phyloP scores from a whole-genome alignment of 768 basidiomycete genomes.

The Sporobolomyces phaffii region DNA sequence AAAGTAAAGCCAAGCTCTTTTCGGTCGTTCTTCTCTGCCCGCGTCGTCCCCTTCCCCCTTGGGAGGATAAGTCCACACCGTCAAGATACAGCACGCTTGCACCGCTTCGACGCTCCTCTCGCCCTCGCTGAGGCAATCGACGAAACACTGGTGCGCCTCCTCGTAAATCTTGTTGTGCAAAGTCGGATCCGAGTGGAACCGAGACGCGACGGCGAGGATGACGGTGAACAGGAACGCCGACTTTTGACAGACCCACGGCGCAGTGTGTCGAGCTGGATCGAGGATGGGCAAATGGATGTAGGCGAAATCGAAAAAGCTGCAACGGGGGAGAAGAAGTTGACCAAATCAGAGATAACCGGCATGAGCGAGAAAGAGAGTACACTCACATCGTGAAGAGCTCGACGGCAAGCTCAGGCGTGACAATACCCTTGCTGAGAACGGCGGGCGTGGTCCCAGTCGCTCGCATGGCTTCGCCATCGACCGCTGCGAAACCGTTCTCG shows the following conservation, averaged over 20 bases:
- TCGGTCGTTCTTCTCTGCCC: conserved; percentile 66
- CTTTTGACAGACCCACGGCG: conserved; percentile 85
- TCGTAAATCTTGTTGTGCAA: conserved; percentile 68
- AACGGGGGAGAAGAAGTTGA: too few species aligned
- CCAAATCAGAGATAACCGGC: too few species aligned
- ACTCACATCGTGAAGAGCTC: conserved; percentile 73
- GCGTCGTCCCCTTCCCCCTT: conserved; percentile 59
- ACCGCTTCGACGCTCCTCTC: conserved; percentile 70
- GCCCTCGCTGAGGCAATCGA: conserved; percentile 51
- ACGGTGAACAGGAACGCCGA: conserved; percentile 92
- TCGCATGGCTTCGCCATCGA: background rate
- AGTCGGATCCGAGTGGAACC: conserved; percentile 72
- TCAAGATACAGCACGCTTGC: conserved; percentile 77
- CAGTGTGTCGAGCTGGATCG: conserved; percentile 82
- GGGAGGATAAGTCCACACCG: conserved; percentile 83
- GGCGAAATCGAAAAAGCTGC: conserved; percentile 44
- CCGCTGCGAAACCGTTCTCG: background rate
- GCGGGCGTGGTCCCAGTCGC: conserved; percentile 5
- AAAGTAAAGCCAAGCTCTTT: conserved; percentile 68
- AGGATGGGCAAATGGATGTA: conserved; percentile 61
- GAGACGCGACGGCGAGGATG: conserved; percentile 86
- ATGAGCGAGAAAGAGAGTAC: background rate
- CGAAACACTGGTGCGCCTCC: conserved; percentile 78
- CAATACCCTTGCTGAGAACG: conserved; percentile 48
- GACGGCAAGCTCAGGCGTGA: conserved; percentile 80